Evolutionary conservation across 108 stramenopile genomes (phyloP).

Genomic region (Nitzschia putrida): DNA sequence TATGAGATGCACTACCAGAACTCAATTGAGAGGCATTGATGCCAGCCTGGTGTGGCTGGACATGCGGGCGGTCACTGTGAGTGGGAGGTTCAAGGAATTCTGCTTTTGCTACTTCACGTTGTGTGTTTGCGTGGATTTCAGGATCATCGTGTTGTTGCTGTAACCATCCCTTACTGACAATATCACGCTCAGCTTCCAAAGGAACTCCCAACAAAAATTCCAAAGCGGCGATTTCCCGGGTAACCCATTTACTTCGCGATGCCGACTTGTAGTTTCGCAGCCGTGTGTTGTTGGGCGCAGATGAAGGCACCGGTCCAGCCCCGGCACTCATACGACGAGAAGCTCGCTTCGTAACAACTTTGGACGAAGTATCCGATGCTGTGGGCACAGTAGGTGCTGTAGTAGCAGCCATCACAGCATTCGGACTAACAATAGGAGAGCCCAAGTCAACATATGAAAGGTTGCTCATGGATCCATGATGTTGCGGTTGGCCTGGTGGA

Average conservation of each 20-base stretch:
- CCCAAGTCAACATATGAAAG: neutral
- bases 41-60: neutral
- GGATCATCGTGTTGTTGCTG: constrained; percentile 27
- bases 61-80: neutral
- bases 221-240: constrained; percentile 86
- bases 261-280: constrained; percentile 12
- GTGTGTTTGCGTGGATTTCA: neutral
- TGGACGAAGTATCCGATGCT: neutral
- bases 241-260: constrained; percentile 49
- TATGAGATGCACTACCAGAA: neutral
- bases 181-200: constrained; percentile 59
- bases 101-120: constrained; percentile 12
- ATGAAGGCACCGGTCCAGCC: neutral
- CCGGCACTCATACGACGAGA: neutral
- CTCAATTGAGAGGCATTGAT: neutral
- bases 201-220: constrained; percentile 82
- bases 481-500: no score
- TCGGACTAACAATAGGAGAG: neutral
- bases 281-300: neutral
- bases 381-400: neutral
- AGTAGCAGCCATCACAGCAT: neutral
- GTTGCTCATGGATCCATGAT: no score
- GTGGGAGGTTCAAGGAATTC: constrained; percentile 17
- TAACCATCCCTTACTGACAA: constrained; percentile 64
- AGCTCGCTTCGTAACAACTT: neutral